Evolutionary conservation across 805 yeast species (phyloP).

Genomic region (Candida xiaguanensis): DNA sequence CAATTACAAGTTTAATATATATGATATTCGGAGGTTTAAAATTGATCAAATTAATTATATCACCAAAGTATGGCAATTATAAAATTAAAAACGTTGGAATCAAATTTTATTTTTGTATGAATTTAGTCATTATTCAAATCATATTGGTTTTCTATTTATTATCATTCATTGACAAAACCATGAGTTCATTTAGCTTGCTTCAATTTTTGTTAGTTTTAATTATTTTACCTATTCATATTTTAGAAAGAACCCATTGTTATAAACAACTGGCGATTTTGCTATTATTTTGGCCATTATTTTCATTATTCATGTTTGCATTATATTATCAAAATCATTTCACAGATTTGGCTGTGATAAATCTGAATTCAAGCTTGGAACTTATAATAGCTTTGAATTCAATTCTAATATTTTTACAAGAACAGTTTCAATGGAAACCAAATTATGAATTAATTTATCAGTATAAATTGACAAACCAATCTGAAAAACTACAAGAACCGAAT

Average conservation of each 20-base stretch:
- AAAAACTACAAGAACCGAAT: constrained; percentile 20
- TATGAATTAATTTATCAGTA: constrained; percentile 31
- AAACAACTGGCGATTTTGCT: constrained; percentile 20
- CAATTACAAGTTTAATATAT: constrained; percentile 8
- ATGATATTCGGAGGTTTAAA: constrained; percentile 8
- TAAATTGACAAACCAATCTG: constrained; percentile 15
- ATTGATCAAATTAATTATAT: neutral
- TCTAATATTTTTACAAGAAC: constrained; percentile 37
- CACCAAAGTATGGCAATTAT: constrained; percentile 14
- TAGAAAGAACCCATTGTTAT: constrained; percentile 20
- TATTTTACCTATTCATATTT: constrained; percentile 24
- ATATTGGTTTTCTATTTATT: constrained; percentile 14
- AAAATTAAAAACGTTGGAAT: constrained; percentile 23
- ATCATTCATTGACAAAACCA: constrained; percentile 15
- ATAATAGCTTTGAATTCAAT: constrained; percentile 26
- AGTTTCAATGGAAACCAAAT: constrained; percentile 39
- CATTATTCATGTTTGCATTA: constrained; percentile 15
- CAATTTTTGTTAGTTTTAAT: constrained; percentile 10
- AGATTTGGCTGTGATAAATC: constrained; percentile 18
- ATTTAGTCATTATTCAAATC: constrained; percentile 17
- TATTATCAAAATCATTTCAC: constrained; percentile 26
- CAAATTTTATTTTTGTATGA: constrained; percentile 18
- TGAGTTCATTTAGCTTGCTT: constrained; percentile 14
- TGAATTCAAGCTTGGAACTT: constrained; percentile 16
- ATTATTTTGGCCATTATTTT: constrained; percentile 26